These are phyloP conservation scores for Starmera quercuum DNA, from an alignment of 805 yeast species.

Conservation along the genomic window DNA sequence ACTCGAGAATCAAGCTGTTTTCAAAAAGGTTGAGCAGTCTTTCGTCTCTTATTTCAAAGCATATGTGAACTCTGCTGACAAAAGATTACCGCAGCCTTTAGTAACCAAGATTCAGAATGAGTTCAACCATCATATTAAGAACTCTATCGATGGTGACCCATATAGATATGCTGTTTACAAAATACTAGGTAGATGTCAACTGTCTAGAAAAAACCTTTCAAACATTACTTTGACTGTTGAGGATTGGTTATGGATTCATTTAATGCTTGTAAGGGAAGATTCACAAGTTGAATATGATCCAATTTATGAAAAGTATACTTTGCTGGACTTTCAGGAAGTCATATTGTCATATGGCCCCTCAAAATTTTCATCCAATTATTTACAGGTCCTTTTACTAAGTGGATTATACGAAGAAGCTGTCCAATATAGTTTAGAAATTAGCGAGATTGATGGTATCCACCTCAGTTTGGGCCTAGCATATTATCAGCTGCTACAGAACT, in stretches of 20 bases:
- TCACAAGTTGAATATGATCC: constrained; percentile 36
- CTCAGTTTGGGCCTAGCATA: constrained; percentile 75
- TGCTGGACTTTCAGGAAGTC: constrained; percentile 66
- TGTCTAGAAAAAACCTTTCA: constrained; percentile 59
- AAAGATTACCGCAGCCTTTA: constrained; percentile 55
- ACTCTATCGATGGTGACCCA: constrained; percentile 67
- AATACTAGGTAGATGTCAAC: constrained; percentile 80
- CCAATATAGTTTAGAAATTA: constrained; percentile 48
- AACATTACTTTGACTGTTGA: constrained; percentile 71
- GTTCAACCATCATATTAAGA: constrained; percentile 77
- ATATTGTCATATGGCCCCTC: constrained; percentile 66
- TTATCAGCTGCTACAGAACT: constrained; percentile 56
- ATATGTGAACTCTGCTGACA: constrained; percentile 48
- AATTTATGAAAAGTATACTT: constrained; percentile 61
- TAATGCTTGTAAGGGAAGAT: constrained; percentile 63
- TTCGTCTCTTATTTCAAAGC: constrained; percentile 76
- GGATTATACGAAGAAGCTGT: constrained; percentile 83
- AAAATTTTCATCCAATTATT: constrained; percentile 64
- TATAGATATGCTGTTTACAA: constrained; percentile 86
- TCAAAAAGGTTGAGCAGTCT: constrained; percentile 78
- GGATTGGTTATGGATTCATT: constrained; percentile 96
- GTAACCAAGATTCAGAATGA: constrained; percentile 68
- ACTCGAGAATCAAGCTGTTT: constrained; percentile 53
- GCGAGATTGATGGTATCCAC: constrained; percentile 85
- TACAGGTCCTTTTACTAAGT: constrained; percentile 62